phyloP scores from a whole-genome alignment of 306 rosid species.

The Casuarina cunninghamiana region DNA sequence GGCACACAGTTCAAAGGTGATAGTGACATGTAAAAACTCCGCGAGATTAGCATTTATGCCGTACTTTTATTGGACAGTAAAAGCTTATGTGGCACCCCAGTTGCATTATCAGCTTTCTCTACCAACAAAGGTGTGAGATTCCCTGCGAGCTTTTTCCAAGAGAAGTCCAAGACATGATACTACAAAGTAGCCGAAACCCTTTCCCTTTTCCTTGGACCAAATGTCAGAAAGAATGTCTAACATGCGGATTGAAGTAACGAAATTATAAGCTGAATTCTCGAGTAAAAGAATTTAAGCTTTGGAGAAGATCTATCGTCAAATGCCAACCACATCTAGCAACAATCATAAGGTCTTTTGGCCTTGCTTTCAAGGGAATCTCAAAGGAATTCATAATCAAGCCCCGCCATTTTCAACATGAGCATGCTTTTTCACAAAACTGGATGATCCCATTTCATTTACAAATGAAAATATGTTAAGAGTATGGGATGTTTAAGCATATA shows the following conservation, averaged over 20 bases:
- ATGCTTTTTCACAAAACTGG: too few species aligned
- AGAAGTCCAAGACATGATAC: conserved; percentile 30
- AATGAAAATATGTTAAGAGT: too few species aligned
- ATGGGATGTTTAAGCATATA: too few species aligned
- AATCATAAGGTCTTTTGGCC: too few species aligned
- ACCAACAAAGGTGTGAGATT: conserved; percentile 30
- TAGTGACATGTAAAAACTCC: conserved; percentile 27
- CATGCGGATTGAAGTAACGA: background rate
- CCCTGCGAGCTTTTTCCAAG: conserved; percentile 19
- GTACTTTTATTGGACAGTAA: conserved; percentile 32
- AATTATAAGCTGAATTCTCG: too few species aligned
- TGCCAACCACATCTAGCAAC: too few species aligned
- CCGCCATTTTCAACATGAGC: too few species aligned
- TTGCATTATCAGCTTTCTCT: conserved; percentile 39
- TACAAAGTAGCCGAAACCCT: conserved; percentile 2
- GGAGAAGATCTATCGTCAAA: too few species aligned
- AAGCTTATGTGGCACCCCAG: conserved; percentile 32
- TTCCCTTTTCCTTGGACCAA: conserved; percentile 23
- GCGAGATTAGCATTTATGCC: conserved; percentile 29
- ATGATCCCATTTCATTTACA: too few species aligned
- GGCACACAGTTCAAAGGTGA: conserved; percentile 16
- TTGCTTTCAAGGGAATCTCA: too few species aligned
- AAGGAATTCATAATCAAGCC: too few species aligned
- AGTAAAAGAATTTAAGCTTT: too few species aligned
- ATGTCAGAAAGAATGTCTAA: conserved; percentile 6